Evolutionary conservation across 306 rosid species (phyloP).

Genomic region (Neltuma alba): DNA sequence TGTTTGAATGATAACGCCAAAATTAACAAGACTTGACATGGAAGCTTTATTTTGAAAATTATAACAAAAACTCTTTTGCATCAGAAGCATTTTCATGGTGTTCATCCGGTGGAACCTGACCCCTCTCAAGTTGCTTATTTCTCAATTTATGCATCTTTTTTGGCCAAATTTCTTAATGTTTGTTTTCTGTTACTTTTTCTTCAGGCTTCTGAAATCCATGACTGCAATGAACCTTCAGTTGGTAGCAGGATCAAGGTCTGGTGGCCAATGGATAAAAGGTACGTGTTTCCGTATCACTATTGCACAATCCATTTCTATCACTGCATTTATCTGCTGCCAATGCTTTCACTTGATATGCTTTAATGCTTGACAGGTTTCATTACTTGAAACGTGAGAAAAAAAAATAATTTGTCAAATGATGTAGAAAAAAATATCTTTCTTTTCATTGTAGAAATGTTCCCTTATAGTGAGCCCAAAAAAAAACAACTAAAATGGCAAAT

Average conservation of each 20-base stretch:
- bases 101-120: not conserved
- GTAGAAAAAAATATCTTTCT: no score
- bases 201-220: conserved; percentile 47
- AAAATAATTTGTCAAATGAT: no score
- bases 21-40: not conserved
- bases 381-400: no score
- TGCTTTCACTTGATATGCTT: conserved; percentile 3
- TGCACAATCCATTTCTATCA: conserved; percentile 20
- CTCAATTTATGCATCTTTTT: conserved; percentile 3
- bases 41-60: not conserved
- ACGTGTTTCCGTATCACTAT: conserved; percentile 45
- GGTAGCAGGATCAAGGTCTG: conserved; percentile 69
- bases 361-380: not conserved
- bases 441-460: no score
- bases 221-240: conserved; percentile 47
- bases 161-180: conserved; percentile 4
- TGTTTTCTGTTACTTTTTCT: conserved; percentile 1
- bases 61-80: not conserved
- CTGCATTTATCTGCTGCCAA: not conserved
- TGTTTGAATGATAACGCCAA: not conserved
- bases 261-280: conserved; percentile 84
- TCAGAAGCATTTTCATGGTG: conserved; percentile 6
- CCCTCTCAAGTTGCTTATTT: not conserved
- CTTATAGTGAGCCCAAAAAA: no score
- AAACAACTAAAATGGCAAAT: no score